A percentile compares a stretch with the other conserved stretches of the same genome.
These are phyloP conservation scores for Termitomyces sp. DNA, from an alignment of 768 basidiomycete species.

Conservation along the genomic window DNA sequence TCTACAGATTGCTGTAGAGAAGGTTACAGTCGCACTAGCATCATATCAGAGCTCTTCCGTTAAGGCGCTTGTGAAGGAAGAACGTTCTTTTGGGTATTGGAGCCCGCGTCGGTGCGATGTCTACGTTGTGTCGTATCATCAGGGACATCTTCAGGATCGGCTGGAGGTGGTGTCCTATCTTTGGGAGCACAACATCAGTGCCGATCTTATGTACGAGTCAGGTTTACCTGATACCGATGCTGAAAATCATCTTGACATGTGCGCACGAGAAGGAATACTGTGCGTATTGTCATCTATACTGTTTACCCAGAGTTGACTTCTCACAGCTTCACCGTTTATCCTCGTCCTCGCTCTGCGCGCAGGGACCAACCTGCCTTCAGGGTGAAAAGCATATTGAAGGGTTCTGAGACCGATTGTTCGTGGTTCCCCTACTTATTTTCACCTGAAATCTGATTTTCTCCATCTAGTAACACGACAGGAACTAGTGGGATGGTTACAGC, in stretches of 20 bases:
- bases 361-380: constrained; percentile 71
- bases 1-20: constrained; percentile 76
- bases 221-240: constrained; percentile 60
- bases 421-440: not conserved
- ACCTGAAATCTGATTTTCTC: constrained; percentile 6
- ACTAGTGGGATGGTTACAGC: constrained; percentile 70
- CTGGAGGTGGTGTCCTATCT: constrained; percentile 73
- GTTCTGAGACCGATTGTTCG: constrained; percentile 72
- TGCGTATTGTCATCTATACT: constrained; percentile 30
- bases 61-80: constrained; percentile 70
- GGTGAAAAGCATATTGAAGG: constrained; percentile 78
- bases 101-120: constrained; percentile 88
- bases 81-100: constrained; percentile 84
- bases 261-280: constrained; percentile 82
- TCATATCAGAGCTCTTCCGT: constrained; percentile 68
- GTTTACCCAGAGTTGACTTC: not conserved
- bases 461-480: constrained; percentile 53
- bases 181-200: constrained; percentile 81
- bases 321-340: constrained; percentile 40
- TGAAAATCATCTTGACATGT: constrained; percentile 64
- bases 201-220: constrained; percentile 85
- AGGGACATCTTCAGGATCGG: constrained; percentile 72
- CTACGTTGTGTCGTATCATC: constrained; percentile 76
- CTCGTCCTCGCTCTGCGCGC: constrained; percentile 50
- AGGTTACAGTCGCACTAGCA: constrained; percentile 68